Conservation (phyloP, 2,329 filamentous ascomycete genomes). For the Akanthomyces lecanii region DNA sequence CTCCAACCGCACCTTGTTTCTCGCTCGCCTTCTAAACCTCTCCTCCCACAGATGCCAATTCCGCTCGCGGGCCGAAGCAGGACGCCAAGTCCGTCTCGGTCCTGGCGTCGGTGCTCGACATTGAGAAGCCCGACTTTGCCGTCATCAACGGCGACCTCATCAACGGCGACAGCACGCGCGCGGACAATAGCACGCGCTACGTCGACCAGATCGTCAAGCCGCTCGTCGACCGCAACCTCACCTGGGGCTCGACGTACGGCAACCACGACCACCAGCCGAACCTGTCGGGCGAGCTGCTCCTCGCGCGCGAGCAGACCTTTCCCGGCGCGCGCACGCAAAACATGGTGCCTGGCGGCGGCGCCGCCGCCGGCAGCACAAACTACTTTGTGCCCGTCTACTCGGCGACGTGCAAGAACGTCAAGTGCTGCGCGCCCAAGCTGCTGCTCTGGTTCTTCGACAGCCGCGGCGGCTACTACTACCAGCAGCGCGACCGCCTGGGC, state of each 20-base stretch:
- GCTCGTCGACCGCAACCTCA: conserved; percentile 50
- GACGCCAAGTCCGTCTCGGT: conserved; percentile 33
- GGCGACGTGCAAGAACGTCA: conserved; percentile 18
- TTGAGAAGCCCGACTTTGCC: conserved; percentile 10
- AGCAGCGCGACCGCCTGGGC: conserved; percentile 30
- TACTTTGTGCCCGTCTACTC: conserved; percentile 45
- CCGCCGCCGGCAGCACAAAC: conserved; percentile 40
- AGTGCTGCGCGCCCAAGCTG: conserved; percentile 35
- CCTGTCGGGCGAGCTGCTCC: conserved; percentile 44
- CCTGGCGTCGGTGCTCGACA: conserved; percentile 32
- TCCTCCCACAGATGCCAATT: conserved; percentile 22
- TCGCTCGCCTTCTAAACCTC: not conserved
- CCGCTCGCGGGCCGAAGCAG: conserved; percentile 35
- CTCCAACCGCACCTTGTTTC: not conserved
- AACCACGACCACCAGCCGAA: conserved; percentile 65
- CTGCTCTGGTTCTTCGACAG: conserved; percentile 72
- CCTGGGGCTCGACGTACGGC: conserved; percentile 66
- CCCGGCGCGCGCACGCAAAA: conserved; percentile 35
- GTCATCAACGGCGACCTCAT: conserved; percentile 62
- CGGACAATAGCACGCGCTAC: conserved; percentile 51
- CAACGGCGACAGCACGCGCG: conserved; percentile 59
- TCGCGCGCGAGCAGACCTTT: conserved; percentile 37
- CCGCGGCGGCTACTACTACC: conserved; percentile 52
- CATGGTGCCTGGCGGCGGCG: conserved; percentile 34
- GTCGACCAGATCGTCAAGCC: conserved; percentile 57